A percentile compares a stretch with the other conserved stretches of the same genome.
phyloP scores from a whole-genome alignment of 1,284 basidiomycete genomes.

The Mrakiaceae sp. region DNA sequence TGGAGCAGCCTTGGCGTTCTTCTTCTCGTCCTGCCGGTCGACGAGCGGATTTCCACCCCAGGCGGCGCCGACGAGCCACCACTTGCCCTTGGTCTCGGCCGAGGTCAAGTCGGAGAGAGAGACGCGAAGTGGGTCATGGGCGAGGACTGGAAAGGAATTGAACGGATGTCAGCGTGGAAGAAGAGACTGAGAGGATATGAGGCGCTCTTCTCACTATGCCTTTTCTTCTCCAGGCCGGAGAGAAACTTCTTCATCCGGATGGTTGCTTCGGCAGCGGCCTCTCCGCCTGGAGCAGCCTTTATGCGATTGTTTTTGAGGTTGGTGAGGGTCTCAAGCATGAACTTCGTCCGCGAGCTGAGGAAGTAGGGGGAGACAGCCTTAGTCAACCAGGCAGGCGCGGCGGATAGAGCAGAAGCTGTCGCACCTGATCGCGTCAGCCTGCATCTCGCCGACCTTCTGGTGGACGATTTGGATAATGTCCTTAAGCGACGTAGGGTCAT shows the following conservation, averaged over 20 bases:
- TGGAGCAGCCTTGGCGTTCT: slow-evolving; percentile 17
- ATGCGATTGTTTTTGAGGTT: slow-evolving; percentile 84
- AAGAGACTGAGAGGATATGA: not conserved
- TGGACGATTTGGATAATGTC: slow-evolving; percentile 54
- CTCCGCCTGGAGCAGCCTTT: slow-evolving; percentile 48
- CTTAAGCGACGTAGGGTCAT: slow-evolving; percentile 43
- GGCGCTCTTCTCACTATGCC: slow-evolving; percentile 22
- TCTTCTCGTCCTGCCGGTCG: slow-evolving; percentile 38
- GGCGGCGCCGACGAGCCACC: slow-evolving; percentile 97
- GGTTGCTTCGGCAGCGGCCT: slow-evolving; percentile 56
- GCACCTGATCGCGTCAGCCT: slow-evolving; percentile 48
- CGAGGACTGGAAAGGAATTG: slow-evolving; percentile 45
- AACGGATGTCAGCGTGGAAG: not conserved
- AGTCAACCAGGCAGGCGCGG: not conserved
- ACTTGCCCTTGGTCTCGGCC: slow-evolving; percentile 81
- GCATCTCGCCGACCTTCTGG: slow-evolving; percentile 49
- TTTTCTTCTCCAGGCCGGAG: slow-evolving; percentile 58
- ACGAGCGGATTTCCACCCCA: slow-evolving; percentile 87
- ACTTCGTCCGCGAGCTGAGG: slow-evolving; percentile 45
- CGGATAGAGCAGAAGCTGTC: slow-evolving; percentile 14
- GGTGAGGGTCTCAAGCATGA: slow-evolving; percentile 83
- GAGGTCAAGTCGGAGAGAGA: slow-evolving; percentile 73
- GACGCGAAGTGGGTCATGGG: slow-evolving; percentile 72
- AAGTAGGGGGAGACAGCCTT: not conserved
- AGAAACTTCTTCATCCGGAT: slow-evolving; percentile 79